phyloP scores from a whole-genome alignment of 805 yeast genomes.

The Nakazawaea wyomingensis region DNA sequence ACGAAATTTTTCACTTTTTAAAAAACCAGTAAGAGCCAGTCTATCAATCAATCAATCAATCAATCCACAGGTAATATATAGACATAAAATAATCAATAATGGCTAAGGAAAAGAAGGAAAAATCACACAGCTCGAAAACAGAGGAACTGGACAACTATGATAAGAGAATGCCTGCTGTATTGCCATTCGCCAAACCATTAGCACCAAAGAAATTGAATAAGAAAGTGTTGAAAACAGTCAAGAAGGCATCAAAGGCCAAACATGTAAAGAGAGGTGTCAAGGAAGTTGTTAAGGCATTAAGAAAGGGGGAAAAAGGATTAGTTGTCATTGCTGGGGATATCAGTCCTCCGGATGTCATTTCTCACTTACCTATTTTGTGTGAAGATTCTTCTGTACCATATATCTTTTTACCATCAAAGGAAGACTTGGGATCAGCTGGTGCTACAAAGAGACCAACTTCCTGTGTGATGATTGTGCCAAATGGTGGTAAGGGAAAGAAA shows the following conservation, averaged over 20 bases:
- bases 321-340: constrained; percentile 97
- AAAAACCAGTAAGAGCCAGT: too few relatives aligned
- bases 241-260: constrained; percentile 97
- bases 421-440: constrained; percentile 97
- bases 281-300: constrained; percentile 95
- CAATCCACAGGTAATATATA: not conserved
- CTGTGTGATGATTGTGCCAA: constrained; percentile 95
- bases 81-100: constrained; percentile 19
- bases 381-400: constrained; percentile 91
- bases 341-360: constrained; percentile 94
- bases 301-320: constrained; percentile 97
- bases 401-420: constrained; percentile 93
- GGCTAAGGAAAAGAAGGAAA: constrained; percentile 38
- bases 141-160: constrained; percentile 80
- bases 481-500: constrained; percentile 81
- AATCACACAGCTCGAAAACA: constrained; percentile 26
- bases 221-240: constrained; percentile 90
- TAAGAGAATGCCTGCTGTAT: constrained; percentile 79
- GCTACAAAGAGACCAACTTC: constrained; percentile 99
- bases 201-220: constrained; percentile 96
- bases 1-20: constrained; percentile 7
- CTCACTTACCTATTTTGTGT: constrained; percentile 95
- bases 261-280: constrained; percentile 98
- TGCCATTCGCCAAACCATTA: constrained; percentile 90
- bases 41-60: too few relatives aligned